These are phyloP conservation scores for Discostella stelligeroides DNA, from an alignment of 108 stramenopile species.

Conservation along the genomic window DNA sequence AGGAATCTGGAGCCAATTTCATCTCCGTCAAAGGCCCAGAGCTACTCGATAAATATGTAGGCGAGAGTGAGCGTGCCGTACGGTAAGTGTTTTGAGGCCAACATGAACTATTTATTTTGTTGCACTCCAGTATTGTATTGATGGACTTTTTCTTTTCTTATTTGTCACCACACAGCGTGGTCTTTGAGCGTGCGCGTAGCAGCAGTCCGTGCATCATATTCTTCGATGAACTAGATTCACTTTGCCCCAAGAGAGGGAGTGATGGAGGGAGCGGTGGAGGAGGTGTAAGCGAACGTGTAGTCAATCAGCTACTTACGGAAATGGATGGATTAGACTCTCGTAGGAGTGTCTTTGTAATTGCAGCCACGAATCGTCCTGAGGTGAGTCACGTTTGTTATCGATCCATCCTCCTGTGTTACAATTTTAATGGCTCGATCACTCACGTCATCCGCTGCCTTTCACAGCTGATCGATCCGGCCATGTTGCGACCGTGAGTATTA, in stretches of 20 bases:
- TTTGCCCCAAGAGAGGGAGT: constrained; percentile 91
- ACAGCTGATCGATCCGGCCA: constrained; percentile 90
- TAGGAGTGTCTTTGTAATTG: constrained; percentile 94
- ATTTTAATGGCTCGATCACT: neutral
- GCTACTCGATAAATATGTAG: constrained; percentile 93
- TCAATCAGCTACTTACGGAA: constrained; percentile 98
- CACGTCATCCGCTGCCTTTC: neutral
- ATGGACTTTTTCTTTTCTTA: no score
- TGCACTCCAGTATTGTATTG: no score
- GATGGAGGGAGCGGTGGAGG: constrained; percentile 90
- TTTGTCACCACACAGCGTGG: constrained; percentile 29
- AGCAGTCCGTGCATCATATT: constrained; percentile 97
- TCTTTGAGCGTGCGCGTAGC: constrained; percentile 87
- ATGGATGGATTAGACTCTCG: constrained; percentile 97
- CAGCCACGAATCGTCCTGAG: constrained; percentile 95
- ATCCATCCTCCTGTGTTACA: neutral
- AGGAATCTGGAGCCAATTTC: constrained; percentile 98
- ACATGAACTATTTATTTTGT: no score
- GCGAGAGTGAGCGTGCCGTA: constrained; percentile 96
- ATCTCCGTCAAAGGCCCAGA: constrained; percentile 96
- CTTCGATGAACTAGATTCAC: constrained; percentile 98
- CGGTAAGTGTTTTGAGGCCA: constrained; percentile 30
- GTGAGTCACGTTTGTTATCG: neutral
- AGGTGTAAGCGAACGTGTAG: constrained; percentile 94
- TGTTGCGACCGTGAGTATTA: constrained; percentile 84